A percentile compares a stretch with the other conserved stretches of the same genome.
Evolutionary conservation across 1,139 yeast species (phyloP).

Genomic region (Dujonia santamariae): DNA sequence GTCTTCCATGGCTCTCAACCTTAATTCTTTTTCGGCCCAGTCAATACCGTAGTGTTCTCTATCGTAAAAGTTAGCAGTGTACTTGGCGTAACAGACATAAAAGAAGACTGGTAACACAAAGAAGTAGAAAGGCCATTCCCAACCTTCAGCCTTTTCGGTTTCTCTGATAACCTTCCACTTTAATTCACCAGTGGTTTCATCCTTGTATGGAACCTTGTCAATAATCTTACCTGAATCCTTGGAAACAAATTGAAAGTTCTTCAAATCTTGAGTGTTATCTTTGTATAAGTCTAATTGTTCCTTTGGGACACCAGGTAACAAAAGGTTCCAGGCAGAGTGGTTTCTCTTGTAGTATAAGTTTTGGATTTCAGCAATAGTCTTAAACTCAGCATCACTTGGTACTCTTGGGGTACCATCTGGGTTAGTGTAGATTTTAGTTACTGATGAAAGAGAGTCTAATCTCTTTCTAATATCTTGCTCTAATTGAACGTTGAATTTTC

Average conservation of each 20-base stretch:
- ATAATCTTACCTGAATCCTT: slow-evolving; percentile 67
- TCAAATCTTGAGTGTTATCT: slow-evolving; percentile 64
- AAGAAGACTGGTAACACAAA: slow-evolving; percentile 63
- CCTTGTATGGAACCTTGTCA: slow-evolving; percentile 83
- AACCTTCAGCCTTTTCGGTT: slow-evolving; percentile 74
- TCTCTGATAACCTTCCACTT: slow-evolving; percentile 79
- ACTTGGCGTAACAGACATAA: slow-evolving; percentile 43
- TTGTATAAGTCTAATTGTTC: slow-evolving; percentile 58
- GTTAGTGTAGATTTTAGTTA: slow-evolving; percentile 63
- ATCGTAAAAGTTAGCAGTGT: slow-evolving; percentile 43
- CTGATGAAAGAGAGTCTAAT: slow-evolving; percentile 50
- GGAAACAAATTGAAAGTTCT: slow-evolving; percentile 56
- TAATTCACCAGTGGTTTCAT: slow-evolving; percentile 72
- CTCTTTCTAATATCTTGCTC: slow-evolving; percentile 44
- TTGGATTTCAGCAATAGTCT: slow-evolving; percentile 71
- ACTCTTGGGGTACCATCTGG: slow-evolving; percentile 76
- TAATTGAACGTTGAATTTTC: slow-evolving; percentile 38
- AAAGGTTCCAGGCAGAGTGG: slow-evolving; percentile 59
- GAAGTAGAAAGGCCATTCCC: slow-evolving; percentile 76
- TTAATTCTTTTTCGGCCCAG: slow-evolving; percentile 84
- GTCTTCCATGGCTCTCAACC: slow-evolving; percentile 73
- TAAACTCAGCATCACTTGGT: slow-evolving; percentile 70
- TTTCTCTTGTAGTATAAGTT: slow-evolving; percentile 58
- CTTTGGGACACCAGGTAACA: slow-evolving; percentile 50
- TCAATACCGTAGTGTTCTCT: slow-evolving; percentile 51